phyloP scores from a whole-genome alignment of 805 yeast species.

The Candida orba region DNA sequence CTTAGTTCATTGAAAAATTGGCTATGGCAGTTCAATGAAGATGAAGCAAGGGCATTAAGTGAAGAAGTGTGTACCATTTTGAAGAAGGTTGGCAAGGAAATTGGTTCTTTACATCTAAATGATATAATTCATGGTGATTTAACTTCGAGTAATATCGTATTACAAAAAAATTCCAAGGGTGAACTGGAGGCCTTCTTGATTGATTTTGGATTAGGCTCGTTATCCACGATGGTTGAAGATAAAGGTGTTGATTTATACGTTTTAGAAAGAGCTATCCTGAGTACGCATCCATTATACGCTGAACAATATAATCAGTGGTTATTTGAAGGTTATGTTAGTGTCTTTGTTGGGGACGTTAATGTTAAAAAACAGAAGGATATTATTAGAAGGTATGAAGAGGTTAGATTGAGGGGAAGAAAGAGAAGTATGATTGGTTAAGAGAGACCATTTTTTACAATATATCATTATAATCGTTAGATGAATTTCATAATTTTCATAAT shows the following conservation, averaged over 20 bases:
- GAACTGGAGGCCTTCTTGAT: conserved; percentile 53
- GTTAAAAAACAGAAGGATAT: conserved; percentile 43
- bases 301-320: conserved; percentile 60
- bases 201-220: conserved; percentile 86
- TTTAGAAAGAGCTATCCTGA: conserved; percentile 80
- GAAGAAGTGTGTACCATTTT: conserved; percentile 39
- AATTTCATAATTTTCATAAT: too few species aligned
- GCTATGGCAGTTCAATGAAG: conserved; percentile 52
- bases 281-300: conserved; percentile 81
- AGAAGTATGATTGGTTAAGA: conserved; percentile 87
- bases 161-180: conserved; percentile 27
- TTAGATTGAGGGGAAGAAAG: conserved; percentile 87
- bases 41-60: conserved; percentile 22
- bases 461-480: not conserved
- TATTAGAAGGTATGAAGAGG: conserved; percentile 65
- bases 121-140: conserved; percentile 92
- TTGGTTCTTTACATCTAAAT: conserved; percentile 64
- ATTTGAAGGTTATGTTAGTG: conserved; percentile 55
- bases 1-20: conserved; percentile 65
- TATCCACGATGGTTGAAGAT: conserved; percentile 73
- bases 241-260: conserved; percentile 97
- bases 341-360: conserved; percentile 30
- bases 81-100: conserved; percentile 51
- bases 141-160: conserved; percentile 80
- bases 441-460: not conserved